These are phyloP conservation scores for Tetradesmus obliquus DNA, from an alignment of 139 green algal genomes.

Conservation along the genomic window DNA sequence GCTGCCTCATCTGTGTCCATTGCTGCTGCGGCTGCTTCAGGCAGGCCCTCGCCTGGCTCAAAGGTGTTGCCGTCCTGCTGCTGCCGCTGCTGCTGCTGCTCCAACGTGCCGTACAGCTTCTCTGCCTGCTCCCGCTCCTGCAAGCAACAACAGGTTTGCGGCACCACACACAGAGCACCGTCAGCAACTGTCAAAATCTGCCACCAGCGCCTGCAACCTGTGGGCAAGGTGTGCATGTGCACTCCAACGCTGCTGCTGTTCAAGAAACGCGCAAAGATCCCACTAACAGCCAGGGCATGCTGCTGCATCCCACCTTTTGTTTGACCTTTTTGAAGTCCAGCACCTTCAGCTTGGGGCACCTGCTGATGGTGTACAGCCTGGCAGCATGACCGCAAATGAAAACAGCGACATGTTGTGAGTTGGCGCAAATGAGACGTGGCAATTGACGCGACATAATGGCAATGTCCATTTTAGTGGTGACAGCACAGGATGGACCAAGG, in stretches of 20 bases:
- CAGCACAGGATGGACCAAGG: too few relatives aligned
- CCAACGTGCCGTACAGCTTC: conserved; percentile 66
- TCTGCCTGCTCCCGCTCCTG: conserved; percentile 82
- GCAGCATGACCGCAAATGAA: background rate
- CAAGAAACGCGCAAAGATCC: too few relatives aligned
- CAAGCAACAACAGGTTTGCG: background rate
- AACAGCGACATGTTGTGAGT: background rate
- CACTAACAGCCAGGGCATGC: too few relatives aligned
- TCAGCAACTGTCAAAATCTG: background rate
- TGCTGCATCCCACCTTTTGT: conserved; percentile 69
- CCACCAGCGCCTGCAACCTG: background rate
- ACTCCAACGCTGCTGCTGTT: background rate
- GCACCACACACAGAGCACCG: background rate
- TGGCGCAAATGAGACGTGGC: background rate
- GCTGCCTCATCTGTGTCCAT: conserved; percentile 39
- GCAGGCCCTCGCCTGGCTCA: conserved; percentile 78
- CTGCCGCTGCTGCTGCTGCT: conserved; percentile 40
- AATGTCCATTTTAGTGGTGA: too few relatives aligned
- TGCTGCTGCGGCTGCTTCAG: conserved; percentile 41
- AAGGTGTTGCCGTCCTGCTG: conserved; percentile 74
- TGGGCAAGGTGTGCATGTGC: background rate
- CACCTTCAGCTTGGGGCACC: conserved; percentile 83
- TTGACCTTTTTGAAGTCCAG: conserved; percentile 98
- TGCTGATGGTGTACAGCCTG: conserved; percentile 90
- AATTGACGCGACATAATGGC: background rate